phyloP scores from a whole-genome alignment of 163 green algal species.

The Chlamydomonas reinhardtii region DNA sequence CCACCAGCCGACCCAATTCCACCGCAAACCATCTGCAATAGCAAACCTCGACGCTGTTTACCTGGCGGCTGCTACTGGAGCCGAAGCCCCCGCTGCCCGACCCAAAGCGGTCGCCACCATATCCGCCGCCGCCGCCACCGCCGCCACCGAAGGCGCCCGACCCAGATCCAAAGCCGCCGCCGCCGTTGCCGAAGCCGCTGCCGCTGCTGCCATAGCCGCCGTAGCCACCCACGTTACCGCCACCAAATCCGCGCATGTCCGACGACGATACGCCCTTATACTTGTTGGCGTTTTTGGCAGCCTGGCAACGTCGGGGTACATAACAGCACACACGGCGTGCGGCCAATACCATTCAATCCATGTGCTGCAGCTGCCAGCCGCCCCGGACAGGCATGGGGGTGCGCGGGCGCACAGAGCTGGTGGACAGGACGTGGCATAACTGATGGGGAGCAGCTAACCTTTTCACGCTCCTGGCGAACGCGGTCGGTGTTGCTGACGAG shows the following conservation, averaged over 20 bases:
- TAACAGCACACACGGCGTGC: no score
- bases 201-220: constrained; percentile 33
- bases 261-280: constrained; percentile 83
- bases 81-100: constrained; percentile 1
- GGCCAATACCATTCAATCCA: no score
- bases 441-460: constrained; percentile 58
- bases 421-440: no score
- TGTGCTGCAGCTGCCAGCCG: no score
- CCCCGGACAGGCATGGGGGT: no score
- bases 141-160: constrained; percentile 12
- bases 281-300: constrained; percentile 80
- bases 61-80: not conserved
- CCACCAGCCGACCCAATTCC: no score
- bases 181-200: constrained; percentile 8
- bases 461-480: constrained; percentile 81
- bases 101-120: no score
- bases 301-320: constrained; percentile 22
- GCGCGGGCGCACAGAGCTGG: no score
- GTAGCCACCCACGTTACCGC: constrained; percentile 16
- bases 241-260: constrained; percentile 57
- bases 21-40: no score
- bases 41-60: no score
- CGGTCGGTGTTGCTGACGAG: constrained; percentile 78
- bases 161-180: constrained; percentile 39
- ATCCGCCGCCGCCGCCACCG: not conserved